Base-by-base conservation (phyloP, 768 basidiomycete genomes). In the Infundibulicybe gibba region DNA sequence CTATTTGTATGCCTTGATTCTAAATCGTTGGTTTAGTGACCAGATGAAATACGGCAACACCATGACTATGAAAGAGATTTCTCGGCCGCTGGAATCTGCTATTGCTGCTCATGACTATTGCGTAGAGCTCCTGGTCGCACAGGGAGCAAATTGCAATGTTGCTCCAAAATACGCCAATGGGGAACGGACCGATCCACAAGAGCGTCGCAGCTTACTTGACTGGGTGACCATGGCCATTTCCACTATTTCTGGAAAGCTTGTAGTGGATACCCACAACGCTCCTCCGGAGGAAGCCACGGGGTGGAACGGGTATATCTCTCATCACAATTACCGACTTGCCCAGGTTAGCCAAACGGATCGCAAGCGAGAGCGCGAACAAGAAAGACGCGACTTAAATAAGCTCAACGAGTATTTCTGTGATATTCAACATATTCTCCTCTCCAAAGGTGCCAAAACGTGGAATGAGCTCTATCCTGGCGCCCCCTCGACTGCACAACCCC, bases 391-490 rank as follows among this genome's bases (percentile, higher is more conserved):
- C 4, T 51, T 57, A 35, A 53, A 59, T 17, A 67, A 67, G 12
- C 43, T 57, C 10, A 61, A 50, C 49, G 61, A 49, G 9, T 71
- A 68, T 51, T 60, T 70, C n/a, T 20, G 54, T 11, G 69, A 71
- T 41, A 54, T 69, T 8, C 60, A 70, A 47, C 52, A 48, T 13
- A 40, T 66, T 2, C 65, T 75, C 11, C 47, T 54, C 6, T 58
- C 63, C 8, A 56, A 60, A 35, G 65, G 62, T 2, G 74, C 75
- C 14, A 75, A 75, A 51, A 59, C 68, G 1, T 76, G 74, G 71
- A 56, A 58, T 5, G 74, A 72, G 30, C 43, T 74, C 16, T 67
- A 68, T 47, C 64, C 71, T 0, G 55, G 60, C 11, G 48, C 54
- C 12, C 48, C 51, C 14, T 53, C 53, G 15, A 52, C 50, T 4